Percentiles rank a stretch among this genome's conserved stretches.
These are phyloP conservation scores for Cladosporium sp. DNA, from an alignment of 2,329 filamentous ascomycete species.

Conservation along the genomic window DNA sequence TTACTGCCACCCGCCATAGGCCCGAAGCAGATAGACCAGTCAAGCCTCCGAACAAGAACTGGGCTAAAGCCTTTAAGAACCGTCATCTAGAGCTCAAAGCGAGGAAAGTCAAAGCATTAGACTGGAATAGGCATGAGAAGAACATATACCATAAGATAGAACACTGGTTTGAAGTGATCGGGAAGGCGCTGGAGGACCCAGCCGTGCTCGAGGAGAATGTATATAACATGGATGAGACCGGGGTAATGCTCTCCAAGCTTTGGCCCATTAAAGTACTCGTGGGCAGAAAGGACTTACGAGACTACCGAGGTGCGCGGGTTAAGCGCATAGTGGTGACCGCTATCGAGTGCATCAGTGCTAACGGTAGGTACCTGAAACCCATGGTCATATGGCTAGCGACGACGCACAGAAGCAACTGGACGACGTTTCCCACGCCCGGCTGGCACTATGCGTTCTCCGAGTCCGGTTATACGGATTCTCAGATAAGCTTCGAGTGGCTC, in stretches of 20 bases:
- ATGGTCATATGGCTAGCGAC: slow-evolving; percentile 29
- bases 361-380: slow-evolving; percentile 24
- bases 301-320: slow-evolving; percentile 24
- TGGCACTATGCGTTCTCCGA: slow-evolving; percentile 18
- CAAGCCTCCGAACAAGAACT: slow-evolving; percentile 15
- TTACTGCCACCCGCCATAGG: slow-evolving; percentile 14
- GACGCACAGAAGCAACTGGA: slow-evolving; percentile 28
- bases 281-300: slow-evolving; percentile 23
- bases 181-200: neutral
- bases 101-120: slow-evolving; percentile 21
- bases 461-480: neutral
- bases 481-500: slow-evolving; percentile 2
- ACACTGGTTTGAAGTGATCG: slow-evolving; percentile 31
- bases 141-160: slow-evolving; percentile 31
- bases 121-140: slow-evolving; percentile 25
- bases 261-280: slow-evolving; percentile 31
- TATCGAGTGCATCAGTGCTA: slow-evolving; percentile 23
- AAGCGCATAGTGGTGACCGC: slow-evolving; percentile 25
- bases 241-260: slow-evolving; percentile 28
- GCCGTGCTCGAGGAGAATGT: slow-evolving; percentile 27
- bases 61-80: slow-evolving; percentile 21
- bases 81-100: slow-evolving; percentile 26
- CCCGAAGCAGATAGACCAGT: slow-evolving; percentile 5
- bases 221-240: slow-evolving; percentile 36
- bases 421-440: slow-evolving; percentile 23